Base-by-base conservation (phyloP, 1,139 yeast species). In the Scheffersomyces segobiensis region DNA sequence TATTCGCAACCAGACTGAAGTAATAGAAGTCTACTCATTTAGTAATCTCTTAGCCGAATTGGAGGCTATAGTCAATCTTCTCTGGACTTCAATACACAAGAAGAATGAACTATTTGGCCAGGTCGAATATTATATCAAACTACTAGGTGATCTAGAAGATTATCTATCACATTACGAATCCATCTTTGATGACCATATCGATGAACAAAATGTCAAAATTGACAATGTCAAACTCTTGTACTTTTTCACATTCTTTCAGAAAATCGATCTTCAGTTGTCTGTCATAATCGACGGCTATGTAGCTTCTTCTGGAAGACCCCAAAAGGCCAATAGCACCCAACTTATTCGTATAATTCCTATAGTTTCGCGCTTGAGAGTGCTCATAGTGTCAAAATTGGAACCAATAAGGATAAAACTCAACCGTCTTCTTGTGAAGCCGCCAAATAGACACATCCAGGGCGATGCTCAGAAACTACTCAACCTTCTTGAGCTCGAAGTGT, bases 81-180 rank as follows among this genome's bases (percentile, higher is more conserved):
- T 66, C 17, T 67, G 67, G 72, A 66, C 55, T 49, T 73, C 63
- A 60, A 70, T 60, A 49, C 65, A 54, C 53, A 59, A 59, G 49
- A 56, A 67, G 52, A 66, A 64, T 53, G 56, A 69, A 62, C 60
- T 76, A 22, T 83, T 81, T 67, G 90, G 89, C 0, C 93, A 88
- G 69, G 76, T 78, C 0, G 85, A 86, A 57, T 89, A 87, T 63
- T 72, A 88, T 24, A 76, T 89, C 47, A 82, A 82, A 59, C 79
- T 89, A 4, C 77, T 89, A 59, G 91, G 89, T 52, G 93, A 88
- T 62, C 69, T 88, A 55, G 85, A 87, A 54, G 95, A 89, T 62
- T 89, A 83, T 64, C 59, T 85, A 26, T 77, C 72, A 32, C 84
- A 82, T 66, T 86, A 83, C 60, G 66, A 70, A 1, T 56, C 59